A percentile compares a stretch with the other conserved stretches of the same genome.
These are phyloP conservation scores for Mesembryanthemum crystallinum DNA, from an alignment of 148 eudicot species.

Conservation along the genomic window DNA sequence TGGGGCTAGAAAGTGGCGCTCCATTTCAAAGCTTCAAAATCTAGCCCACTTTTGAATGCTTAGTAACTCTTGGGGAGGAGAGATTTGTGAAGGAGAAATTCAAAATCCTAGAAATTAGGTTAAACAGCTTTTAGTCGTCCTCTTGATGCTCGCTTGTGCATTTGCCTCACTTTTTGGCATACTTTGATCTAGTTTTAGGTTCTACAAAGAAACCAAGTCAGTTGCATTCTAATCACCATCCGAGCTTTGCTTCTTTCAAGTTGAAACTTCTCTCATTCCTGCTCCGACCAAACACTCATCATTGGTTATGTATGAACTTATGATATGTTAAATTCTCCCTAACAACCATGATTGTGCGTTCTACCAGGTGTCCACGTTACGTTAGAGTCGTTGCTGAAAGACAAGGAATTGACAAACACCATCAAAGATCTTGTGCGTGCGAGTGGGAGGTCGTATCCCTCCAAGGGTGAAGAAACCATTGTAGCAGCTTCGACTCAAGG, in stretches of 20 bases:
- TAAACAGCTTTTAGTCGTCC: no score
- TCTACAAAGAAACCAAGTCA: not conserved
- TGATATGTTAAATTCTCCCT: not conserved
- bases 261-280: not conserved
- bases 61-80: not conserved
- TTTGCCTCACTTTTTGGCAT: no score
- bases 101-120: no score
- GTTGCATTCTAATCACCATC: not conserved
- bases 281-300: not conserved
- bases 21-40: not conserved
- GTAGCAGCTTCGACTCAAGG: conserved; percentile 6
- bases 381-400: conserved; percentile 70
- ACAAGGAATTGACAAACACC: conserved; percentile 51
- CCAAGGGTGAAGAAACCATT: conserved; percentile 9
- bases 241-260: not conserved
- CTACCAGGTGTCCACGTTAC: conserved; percentile 71
- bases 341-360: not conserved
- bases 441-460: conserved; percentile 79
- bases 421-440: conserved; percentile 69
- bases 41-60: not conserved
- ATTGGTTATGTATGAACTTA: not conserved
- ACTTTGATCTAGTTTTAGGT: no score
- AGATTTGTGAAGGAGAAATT: not conserved
- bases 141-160: no score
- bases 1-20: not conserved